These are phyloP conservation scores for Parafenestella ontariensis DNA, from an alignment of 2,329 filamentous ascomycete species.

Conservation along the genomic window DNA sequence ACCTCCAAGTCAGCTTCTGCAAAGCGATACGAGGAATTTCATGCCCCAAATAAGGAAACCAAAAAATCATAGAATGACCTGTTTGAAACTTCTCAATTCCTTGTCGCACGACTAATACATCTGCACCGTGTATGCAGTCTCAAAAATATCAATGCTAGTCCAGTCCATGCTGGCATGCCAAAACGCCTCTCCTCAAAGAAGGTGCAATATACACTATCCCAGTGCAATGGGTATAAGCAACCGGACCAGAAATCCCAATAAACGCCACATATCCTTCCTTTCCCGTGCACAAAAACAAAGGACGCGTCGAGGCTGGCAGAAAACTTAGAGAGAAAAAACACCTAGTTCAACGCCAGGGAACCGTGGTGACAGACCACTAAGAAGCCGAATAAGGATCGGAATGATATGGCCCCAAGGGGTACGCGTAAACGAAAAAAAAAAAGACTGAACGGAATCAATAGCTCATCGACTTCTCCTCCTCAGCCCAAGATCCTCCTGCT, in stretches of 20 bases:
- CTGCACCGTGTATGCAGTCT: background rate
- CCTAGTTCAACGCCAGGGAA: background rate
- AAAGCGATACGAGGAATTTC: background rate
- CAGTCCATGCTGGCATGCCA: conserved; percentile 3
- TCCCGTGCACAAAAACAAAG: conserved; percentile 5
- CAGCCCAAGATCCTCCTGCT: conserved; percentile 40
- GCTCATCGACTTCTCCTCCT: conserved; percentile 34
- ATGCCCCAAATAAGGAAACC: too few relatives aligned
- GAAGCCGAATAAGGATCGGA: background rate
- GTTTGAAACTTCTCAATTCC: background rate
- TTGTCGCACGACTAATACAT: background rate
- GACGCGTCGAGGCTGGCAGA: background rate
- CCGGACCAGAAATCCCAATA: background rate
- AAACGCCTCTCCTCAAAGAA: conserved; percentile 8
- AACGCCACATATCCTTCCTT: background rate
- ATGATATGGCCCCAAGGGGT: background rate
- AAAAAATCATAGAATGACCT: background rate
- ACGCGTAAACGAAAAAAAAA: background rate
- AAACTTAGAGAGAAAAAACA: background rate
- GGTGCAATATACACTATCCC: conserved; percentile 31
- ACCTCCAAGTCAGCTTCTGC: background rate
- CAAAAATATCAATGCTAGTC: background rate
- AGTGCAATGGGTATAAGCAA: conserved; percentile 34
- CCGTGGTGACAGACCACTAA: background rate
- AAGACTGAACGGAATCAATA: background rate